A percentile compares a stretch with the other conserved stretches of the same genome.
These are phyloP conservation scores for Exophiala alcalophila DNA, from an alignment of 2,329 filamentous ascomycete genomes.

Conservation along the genomic window DNA sequence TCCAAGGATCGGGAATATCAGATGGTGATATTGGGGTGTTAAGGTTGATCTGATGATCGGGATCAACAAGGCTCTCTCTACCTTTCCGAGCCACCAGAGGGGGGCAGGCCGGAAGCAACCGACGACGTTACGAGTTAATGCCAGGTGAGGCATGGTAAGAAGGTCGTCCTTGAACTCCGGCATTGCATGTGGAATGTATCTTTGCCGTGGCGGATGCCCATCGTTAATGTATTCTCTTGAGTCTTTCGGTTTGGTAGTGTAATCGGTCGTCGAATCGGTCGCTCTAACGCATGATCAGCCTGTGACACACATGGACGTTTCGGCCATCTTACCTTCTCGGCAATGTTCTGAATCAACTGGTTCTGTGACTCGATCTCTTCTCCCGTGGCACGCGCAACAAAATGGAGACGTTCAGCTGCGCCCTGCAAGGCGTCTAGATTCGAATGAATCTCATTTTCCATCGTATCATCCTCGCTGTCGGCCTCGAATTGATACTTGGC, in stretches of 20 bases:
- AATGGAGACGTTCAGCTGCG: constrained; percentile 67
- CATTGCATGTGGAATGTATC: no score
- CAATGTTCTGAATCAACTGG: constrained; percentile 72
- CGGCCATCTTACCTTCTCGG: constrained; percentile 64
- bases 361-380: constrained; percentile 76
- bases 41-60: constrained; percentile 20
- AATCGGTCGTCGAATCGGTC: constrained; percentile 31
- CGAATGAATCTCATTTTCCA: constrained; percentile 68
- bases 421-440: constrained; percentile 61
- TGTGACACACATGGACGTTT: constrained; percentile 1
- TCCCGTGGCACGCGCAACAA: constrained; percentile 69
- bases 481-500: constrained; percentile 76
- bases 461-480: constrained; percentile 66
- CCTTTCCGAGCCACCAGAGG: neutral
- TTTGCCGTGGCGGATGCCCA: no score
- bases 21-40: constrained; percentile 6
- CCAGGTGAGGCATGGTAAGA: no score
- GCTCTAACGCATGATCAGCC: constrained; percentile 26
- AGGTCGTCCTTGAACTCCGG: no score
- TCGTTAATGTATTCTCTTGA: constrained; percentile 29
- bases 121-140: neutral
- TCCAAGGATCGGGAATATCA: constrained; percentile 8
- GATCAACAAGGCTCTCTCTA: constrained; percentile 18
- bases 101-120: constrained; percentile 8
- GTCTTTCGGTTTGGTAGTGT: constrained; percentile 28